A percentile compares a stretch with the other conserved stretches of the same genome.
These are phyloP conservation scores for Chaetomium strumarium DNA, from an alignment of 2,329 filamentous ascomycete genomes.

Conservation along the genomic window DNA sequence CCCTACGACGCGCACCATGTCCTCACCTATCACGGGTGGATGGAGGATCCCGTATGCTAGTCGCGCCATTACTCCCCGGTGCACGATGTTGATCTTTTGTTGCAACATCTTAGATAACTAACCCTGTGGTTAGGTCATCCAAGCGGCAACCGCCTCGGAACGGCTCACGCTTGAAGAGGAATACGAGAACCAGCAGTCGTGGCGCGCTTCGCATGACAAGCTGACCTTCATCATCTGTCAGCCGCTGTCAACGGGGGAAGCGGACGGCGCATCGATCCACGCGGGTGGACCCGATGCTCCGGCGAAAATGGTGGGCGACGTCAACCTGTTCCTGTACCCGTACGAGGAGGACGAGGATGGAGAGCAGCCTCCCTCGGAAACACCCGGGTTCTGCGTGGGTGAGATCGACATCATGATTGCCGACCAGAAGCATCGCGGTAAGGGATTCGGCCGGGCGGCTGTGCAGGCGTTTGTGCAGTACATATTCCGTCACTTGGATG, in stretches of 20 bases:
- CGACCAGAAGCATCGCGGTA: conserved; percentile 45
- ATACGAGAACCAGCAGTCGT: conserved; percentile 83
- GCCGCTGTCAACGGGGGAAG: conserved; percentile 29
- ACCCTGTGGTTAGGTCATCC: conserved; percentile 54
- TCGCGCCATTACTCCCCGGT: not conserved
- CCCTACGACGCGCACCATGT: conserved; percentile 83
- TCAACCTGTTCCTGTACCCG: conserved; percentile 72
- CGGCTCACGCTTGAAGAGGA: conserved; percentile 74
- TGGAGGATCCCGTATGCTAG: conserved; percentile 66
- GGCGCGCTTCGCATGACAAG: conserved; percentile 78
- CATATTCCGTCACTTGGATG: conserved; percentile 46
- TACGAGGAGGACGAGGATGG: conserved; percentile 45
- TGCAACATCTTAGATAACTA: conserved; percentile 1
- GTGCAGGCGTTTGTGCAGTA: conserved; percentile 66
- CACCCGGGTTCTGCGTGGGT: conserved; percentile 42
- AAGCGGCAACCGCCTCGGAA: conserved; percentile 80
- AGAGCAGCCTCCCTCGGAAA: conserved; percentile 21
- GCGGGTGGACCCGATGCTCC: conserved; percentile 48
- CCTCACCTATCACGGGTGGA: conserved; percentile 79
- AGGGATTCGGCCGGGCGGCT: conserved; percentile 60
- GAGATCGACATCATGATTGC: conserved; percentile 90
- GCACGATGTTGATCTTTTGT: not conserved
- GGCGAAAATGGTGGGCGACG: conserved; percentile 61
- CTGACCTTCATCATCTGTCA: conserved; percentile 83
- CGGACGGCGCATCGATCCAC: conserved; percentile 18